Conservation (phyloP, 768 basidiomycete genomes). For the Amanita polypyramis region DNA sequence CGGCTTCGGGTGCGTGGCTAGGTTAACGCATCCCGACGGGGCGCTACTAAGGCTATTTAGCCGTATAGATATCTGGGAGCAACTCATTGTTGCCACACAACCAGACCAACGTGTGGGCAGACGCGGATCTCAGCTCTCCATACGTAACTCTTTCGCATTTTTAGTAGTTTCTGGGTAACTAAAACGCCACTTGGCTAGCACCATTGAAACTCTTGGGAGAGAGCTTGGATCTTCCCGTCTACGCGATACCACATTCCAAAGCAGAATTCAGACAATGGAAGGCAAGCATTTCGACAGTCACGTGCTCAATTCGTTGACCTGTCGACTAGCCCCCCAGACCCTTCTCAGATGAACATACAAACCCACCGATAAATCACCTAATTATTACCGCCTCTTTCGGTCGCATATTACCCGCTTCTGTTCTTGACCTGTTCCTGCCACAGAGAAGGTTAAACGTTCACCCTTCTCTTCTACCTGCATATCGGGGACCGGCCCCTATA, state of each 20-base stretch:
- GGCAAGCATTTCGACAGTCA: conserved; percentile 25
- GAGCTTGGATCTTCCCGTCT: conserved; percentile 39
- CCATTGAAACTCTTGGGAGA: conserved; percentile 56
- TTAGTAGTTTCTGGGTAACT: background rate
- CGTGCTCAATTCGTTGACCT: background rate
- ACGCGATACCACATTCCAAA: conserved; percentile 50
- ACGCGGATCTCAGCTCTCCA: conserved; percentile 42
- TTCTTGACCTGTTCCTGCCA: conserved; percentile 53
- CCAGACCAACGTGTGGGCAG: conserved; percentile 58
- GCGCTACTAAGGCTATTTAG: conserved; percentile 10
- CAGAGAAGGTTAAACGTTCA: conserved; percentile 73
- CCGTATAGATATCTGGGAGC: conserved; percentile 64
- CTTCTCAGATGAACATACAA: conserved; percentile 14
- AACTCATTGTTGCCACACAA: conserved; percentile 59
- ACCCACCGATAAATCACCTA: conserved; percentile 31
- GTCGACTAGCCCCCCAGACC: conserved; percentile 29
- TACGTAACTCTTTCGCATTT: conserved; percentile 33
- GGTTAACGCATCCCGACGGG: background rate
- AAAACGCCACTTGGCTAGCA: conserved; percentile 31
- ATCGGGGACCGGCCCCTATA: conserved; percentile 88
- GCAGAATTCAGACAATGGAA: conserved; percentile 55
- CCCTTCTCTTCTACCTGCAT: conserved; percentile 77
- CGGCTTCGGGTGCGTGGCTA: conserved; percentile 41
- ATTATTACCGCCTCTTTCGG: conserved; percentile 89
- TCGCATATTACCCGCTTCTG: conserved; percentile 57